Conservation (phyloP, 108 stramenopile species). For the Discostella stelligeroides region DNA sequence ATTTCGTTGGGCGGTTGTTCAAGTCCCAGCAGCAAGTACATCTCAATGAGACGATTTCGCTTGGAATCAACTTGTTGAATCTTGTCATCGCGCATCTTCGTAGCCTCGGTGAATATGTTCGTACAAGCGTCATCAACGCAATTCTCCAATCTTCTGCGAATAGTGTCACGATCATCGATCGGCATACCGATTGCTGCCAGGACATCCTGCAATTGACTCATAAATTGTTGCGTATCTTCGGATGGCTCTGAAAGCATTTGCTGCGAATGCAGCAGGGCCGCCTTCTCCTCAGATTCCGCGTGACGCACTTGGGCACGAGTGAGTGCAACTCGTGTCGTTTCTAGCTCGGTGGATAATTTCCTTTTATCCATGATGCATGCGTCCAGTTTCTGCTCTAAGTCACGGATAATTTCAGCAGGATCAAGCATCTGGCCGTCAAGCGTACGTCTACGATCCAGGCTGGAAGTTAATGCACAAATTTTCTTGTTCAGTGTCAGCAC, state of each 20-base stretch:
- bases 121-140: slow-evolving; percentile 70
- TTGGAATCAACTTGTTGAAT: slow-evolving; percentile 37
- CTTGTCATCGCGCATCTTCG: slow-evolving; percentile 37
- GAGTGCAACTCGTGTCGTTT: slow-evolving; percentile 32
- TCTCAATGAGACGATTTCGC: slow-evolving; percentile 25
- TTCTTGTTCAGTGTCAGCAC: slow-evolving; percentile 51
- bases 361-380: slow-evolving; percentile 18
- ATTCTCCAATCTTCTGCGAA: slow-evolving; percentile 48
- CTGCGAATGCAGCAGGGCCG: slow-evolving; percentile 54
- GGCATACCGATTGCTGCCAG: slow-evolving; percentile 65
- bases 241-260: slow-evolving; percentile 42
- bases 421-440: slow-evolving; percentile 37
- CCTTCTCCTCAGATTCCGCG: slow-evolving; percentile 47
- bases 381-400: slow-evolving; percentile 36
- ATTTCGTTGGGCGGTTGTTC: not conserved
- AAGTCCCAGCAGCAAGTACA: slow-evolving; percentile 49
- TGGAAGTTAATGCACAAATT: slow-evolving; percentile 48
- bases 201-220: slow-evolving; percentile 58
- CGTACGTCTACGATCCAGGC: slow-evolving; percentile 47
- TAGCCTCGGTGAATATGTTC: slow-evolving; percentile 57
- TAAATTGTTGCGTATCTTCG: slow-evolving; percentile 43
- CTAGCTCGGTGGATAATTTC: slow-evolving; percentile 19
- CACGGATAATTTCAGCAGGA: slow-evolving; percentile 33
- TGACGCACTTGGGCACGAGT: slow-evolving; percentile 23
- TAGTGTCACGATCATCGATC: slow-evolving; percentile 47